phyloP scores from a whole-genome alignment of 306 rosid species.

The Acacia acuminata region DNA sequence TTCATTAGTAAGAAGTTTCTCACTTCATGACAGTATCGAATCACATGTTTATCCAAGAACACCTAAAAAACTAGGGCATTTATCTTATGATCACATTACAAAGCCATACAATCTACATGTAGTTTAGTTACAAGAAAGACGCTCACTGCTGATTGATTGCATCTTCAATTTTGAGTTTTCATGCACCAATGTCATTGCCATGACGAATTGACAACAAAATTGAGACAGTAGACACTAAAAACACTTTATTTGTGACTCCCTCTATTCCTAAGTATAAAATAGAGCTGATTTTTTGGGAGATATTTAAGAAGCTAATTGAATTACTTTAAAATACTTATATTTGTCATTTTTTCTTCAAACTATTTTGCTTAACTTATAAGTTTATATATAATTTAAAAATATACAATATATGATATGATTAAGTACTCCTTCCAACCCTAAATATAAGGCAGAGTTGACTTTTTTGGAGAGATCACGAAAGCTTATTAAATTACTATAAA shows the following conservation, averaged over 20 bases:
- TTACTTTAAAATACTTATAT: too few relatives aligned
- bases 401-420: too few relatives aligned
- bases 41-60: background rate
- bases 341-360: too few relatives aligned
- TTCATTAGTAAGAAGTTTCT: constrained; percentile 7
- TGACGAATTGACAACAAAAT: background rate
- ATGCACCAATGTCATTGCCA: background rate
- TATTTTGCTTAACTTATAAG: too few relatives aligned
- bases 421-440: too few relatives aligned
- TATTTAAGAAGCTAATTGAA: too few relatives aligned
- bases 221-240: background rate
- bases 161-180: constrained; percentile 16
- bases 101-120: background rate
- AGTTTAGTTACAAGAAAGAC: constrained; percentile 5
- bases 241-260: background rate
- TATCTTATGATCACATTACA: background rate
- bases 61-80: background rate
- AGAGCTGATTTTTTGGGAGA: too few relatives aligned
- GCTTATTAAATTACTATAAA: too few relatives aligned
- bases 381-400: too few relatives aligned
- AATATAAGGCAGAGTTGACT: too few relatives aligned
- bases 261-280: too few relatives aligned
- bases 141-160: constrained; percentile 15
- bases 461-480: too few relatives aligned
- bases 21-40: background rate